Conservation (phyloP, 345 rosid species). For the Linum lewisii region DNA sequence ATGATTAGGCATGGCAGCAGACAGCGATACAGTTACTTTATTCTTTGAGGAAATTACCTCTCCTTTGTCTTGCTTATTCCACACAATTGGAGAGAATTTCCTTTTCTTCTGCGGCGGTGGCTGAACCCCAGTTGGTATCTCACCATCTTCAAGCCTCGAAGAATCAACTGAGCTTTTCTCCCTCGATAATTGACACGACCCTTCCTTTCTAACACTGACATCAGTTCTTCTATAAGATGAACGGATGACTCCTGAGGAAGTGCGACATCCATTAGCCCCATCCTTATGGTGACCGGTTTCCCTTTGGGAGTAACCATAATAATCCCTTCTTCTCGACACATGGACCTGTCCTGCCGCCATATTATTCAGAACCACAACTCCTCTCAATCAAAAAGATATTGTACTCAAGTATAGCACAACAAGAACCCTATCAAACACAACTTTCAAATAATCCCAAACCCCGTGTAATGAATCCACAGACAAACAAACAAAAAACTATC, state of each 20-base stretch:
- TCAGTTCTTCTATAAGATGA: conserved; percentile 14
- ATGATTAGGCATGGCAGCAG: conserved; percentile 10
- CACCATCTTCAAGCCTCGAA: conserved; percentile 16
- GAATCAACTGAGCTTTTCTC: conserved; percentile 10
- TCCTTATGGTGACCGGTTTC: conserved; percentile 22
- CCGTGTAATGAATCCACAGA: conserved; percentile 12
- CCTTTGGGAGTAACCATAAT: conserved; percentile 13
- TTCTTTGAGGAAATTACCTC: too few relatives aligned
- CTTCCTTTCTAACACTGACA: conserved; percentile 12
- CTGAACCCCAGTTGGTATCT: too few relatives aligned
- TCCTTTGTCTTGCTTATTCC: conserved; percentile 35
- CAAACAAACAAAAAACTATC: conserved; percentile 12
- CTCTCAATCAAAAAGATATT: conserved; percentile 22
- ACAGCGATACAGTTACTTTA: too few relatives aligned
- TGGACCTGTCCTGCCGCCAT: conserved; percentile 71
- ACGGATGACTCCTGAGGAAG: neutral
- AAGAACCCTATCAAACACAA: too few relatives aligned
- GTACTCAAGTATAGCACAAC: conserved; percentile 4
- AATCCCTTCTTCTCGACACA: conserved; percentile 40
- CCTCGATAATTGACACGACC: conserved; percentile 1
- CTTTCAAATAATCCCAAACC: conserved; percentile 18
- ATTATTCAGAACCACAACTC: conserved; percentile 46
- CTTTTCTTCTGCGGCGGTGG: conserved; percentile 42
- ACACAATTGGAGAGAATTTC: conserved; percentile 49
- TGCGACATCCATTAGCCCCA: conserved; percentile 11